Base-by-base conservation (phyloP, 257 asterid genomes). In the Solanum etuberosum region DNA sequence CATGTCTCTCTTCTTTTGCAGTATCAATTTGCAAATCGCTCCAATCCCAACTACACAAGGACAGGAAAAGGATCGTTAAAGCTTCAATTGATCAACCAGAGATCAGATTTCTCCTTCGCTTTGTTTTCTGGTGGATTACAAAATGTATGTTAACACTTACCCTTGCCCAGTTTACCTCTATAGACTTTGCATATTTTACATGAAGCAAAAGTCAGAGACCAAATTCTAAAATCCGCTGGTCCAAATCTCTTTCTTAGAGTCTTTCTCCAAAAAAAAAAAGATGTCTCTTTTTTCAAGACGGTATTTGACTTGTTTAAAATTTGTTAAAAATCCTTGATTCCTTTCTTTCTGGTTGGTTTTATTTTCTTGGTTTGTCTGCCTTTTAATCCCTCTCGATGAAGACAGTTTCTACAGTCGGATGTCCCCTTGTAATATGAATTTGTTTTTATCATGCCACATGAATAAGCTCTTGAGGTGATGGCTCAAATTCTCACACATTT, bases 61-160 rank as follows among this genome's bases (percentile, higher is more conserved):
- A 91, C 95, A 0, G 97, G 99, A 81, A 94, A 93, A 89, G 99
- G 99, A 48, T 90, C 93, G 29, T 80, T 97, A 92, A 95, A 91
- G 97, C 93, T 97, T 90, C 98, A 89, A 89, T 87, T 95, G 91
- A 94, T 97, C 89, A 97, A 95, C 85, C 99, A 97, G 92, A 93
- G 99, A 95, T 94, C 98, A n/a, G 95, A 97, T 88, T 94, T 87
- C 91, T 94, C 98, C 9, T 93, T 95, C 72, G 99, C 95, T 70
- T 87, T 95, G 77, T 95, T 97, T 93, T 92, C 99, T 86, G 99
- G 98, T 83, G 99, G 98, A 86, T 86, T 95, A 76, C 91, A 93
- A 70, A 94, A 91, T 85, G 99, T 95, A 92, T 84, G 89, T 16
- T 42, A 40, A 68, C 65, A 20, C 63, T 84, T 51, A 40, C 21